Conservation (phyloP, 2,329 filamentous ascomycete genomes). For the Thelonectria rubi region DNA sequence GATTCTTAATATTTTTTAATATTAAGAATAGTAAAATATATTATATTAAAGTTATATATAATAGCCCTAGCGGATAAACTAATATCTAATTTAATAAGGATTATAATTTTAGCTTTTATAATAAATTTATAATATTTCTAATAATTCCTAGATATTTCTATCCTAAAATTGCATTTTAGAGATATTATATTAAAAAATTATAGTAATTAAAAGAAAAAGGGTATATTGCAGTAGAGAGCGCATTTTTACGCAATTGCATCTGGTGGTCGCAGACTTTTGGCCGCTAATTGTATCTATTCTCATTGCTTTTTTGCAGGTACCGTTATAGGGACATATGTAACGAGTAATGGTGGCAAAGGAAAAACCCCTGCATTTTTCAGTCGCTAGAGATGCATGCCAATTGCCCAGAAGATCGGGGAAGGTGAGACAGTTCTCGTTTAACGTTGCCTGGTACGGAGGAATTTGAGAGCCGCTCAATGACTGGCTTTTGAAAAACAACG, state of each 20-base stretch:
- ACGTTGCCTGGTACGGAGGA: background rate
- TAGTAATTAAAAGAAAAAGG: background rate
- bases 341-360: conserved; percentile 3
- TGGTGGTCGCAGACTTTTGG: background rate
- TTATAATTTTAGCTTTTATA: background rate
- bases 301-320: background rate
- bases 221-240: background rate
- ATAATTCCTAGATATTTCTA: background rate
- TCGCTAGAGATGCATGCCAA: background rate
- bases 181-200: background rate
- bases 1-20: background rate
- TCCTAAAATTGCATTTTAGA: background rate
- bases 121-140: background rate
- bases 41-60: background rate
- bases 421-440: background rate
- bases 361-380: background rate
- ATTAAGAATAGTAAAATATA: background rate
- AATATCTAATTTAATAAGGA: background rate
- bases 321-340: conserved; percentile 1
- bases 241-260: background rate
- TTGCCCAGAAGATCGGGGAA: conserved; percentile 1
- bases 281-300: background rate
- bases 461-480: background rate
- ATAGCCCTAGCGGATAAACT: background rate
- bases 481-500: background rate